A percentile compares a stretch with the other conserved stretches of the same genome.
phyloP scores from a whole-genome alignment of 495 filamentous ascomycete genomes.

The Thermochaetoides thermophila region DNA sequence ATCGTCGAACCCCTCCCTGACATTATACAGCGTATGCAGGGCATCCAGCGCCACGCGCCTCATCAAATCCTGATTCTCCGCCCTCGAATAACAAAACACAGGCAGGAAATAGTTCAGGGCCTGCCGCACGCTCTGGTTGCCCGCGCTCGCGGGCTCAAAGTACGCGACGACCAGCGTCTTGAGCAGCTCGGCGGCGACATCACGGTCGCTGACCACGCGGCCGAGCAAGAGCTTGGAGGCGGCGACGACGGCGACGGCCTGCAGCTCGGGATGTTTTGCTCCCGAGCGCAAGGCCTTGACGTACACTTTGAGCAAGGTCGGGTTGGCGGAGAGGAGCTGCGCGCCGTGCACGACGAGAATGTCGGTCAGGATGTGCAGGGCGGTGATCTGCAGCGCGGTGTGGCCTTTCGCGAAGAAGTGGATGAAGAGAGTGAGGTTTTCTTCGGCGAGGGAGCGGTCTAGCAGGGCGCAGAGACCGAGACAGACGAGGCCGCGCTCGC shows the following conservation, averaged over 20 bases:
- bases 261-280: slow-evolving; percentile 52
- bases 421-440: slow-evolving; percentile 86
- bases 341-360: slow-evolving; percentile 79
- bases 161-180: slow-evolving; percentile 71
- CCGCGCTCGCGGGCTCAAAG: slow-evolving; percentile 73
- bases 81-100: slow-evolving; percentile 74
- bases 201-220: slow-evolving; percentile 42
- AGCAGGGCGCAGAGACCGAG: slow-evolving; percentile 83
- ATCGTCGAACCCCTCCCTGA: slow-evolving; percentile 59
- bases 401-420: slow-evolving; percentile 93
- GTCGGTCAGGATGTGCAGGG: slow-evolving; percentile 85
- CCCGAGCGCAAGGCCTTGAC: slow-evolving; percentile 58
- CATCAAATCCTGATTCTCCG: slow-evolving; percentile 72
- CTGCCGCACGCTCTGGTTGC: slow-evolving; percentile 79
- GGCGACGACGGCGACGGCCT: slow-evolving; percentile 67
- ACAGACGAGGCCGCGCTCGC: slow-evolving; percentile 78
- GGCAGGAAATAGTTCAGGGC: slow-evolving; percentile 90
- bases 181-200: slow-evolving; percentile 51
- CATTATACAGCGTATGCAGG: slow-evolving; percentile 46
- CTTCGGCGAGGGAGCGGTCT: slow-evolving; percentile 78
- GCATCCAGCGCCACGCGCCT: slow-evolving; percentile 51
- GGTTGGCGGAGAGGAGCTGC: slow-evolving; percentile 45
- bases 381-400: slow-evolving; percentile 72
- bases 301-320: slow-evolving; percentile 59
- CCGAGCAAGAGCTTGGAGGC: slow-evolving; percentile 78